These are phyloP conservation scores for Neoascochyta sp. DNA, from an alignment of 2,329 filamentous ascomycete genomes.

Conservation along the genomic window DNA sequence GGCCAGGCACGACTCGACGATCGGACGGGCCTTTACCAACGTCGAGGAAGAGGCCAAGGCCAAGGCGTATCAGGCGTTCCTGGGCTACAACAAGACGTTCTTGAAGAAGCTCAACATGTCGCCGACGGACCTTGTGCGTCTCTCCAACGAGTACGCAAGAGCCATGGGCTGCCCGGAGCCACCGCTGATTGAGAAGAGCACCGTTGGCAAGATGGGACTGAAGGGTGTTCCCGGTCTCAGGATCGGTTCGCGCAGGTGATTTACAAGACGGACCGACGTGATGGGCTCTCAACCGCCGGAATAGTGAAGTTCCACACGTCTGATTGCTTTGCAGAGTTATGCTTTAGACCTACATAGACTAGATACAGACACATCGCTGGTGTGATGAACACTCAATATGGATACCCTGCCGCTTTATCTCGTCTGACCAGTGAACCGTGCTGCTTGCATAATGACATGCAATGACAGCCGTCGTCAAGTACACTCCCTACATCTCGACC, in stretches of 20 bases:
- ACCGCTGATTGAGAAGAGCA: constrained; percentile 45
- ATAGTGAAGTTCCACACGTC: too few species aligned
- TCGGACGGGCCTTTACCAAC: constrained; percentile 33
- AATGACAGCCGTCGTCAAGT: too few species aligned
- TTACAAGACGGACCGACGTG: neutral
- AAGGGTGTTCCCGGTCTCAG: constrained; percentile 44
- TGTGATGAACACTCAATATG: too few species aligned
- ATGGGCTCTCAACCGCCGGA: neutral
- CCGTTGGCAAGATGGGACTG: constrained; percentile 48
- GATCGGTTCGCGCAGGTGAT: constrained; percentile 22
- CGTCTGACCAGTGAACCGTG: too few species aligned
- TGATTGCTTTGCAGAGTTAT: too few species aligned
- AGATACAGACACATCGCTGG: too few species aligned
- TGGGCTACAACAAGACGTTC: constrained; percentile 48
- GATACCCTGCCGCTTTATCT: too few species aligned
- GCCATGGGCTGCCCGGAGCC: constrained; percentile 46
- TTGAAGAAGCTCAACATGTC: constrained; percentile 43
- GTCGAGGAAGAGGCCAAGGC: constrained; percentile 42
- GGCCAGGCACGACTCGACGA: constrained; percentile 25
- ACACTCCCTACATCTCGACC: too few species aligned
- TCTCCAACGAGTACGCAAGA: constrained; percentile 44
- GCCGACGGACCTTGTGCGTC: constrained; percentile 39
- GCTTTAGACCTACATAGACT: too few species aligned
- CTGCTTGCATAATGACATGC: too few species aligned
- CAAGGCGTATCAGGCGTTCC: constrained; percentile 47